These are phyloP conservation scores for Cladosporium austrohemisphaericum DNA, from an alignment of 2,329 filamentous ascomycete species.

Conservation along the genomic window DNA sequence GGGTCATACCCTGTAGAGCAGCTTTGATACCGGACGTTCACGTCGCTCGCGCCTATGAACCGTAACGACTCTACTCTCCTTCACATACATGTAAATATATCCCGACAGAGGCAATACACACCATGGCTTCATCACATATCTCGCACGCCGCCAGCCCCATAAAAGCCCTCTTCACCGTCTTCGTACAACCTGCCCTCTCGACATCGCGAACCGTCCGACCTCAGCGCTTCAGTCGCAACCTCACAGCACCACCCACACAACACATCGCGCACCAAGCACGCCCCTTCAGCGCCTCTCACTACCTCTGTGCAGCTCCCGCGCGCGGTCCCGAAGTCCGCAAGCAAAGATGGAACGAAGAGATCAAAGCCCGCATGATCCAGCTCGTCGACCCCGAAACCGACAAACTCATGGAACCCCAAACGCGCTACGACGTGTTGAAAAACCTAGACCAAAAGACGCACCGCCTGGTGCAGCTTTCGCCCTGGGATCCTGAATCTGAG, in stretches of 20 bases:
- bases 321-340: slow-evolving; percentile 36
- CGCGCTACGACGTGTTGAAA: slow-evolving; percentile 38
- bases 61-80: too few species aligned
- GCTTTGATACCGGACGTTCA: too few species aligned
- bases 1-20: too few species aligned
- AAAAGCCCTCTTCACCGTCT: slow-evolving; percentile 43
- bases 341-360: slow-evolving; percentile 47
- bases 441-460: slow-evolving; percentile 48
- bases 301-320: slow-evolving; percentile 17
- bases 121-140: slow-evolving; percentile 19
- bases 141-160: slow-evolving; percentile 13
- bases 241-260: slow-evolving; percentile 27
- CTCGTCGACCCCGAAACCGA: slow-evolving; percentile 40
- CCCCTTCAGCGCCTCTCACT: slow-evolving; percentile 16
- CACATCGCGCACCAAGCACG: slow-evolving; percentile 15
- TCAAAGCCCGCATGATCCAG: slow-evolving; percentile 42
- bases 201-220: slow-evolving; percentile 14
- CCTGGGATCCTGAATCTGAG: slow-evolving; percentile 23
- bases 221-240: slow-evolving; percentile 24
- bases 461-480: slow-evolving; percentile 49
- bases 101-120: too few species aligned
- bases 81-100: neutral
- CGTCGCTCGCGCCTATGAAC: too few species aligned
- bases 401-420: slow-evolving; percentile 32
- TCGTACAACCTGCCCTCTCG: slow-evolving; percentile 36